These are phyloP conservation scores for Phytophthora constricta DNA, from an alignment of 352 stramenopile genomes.

Conservation along the genomic window DNA sequence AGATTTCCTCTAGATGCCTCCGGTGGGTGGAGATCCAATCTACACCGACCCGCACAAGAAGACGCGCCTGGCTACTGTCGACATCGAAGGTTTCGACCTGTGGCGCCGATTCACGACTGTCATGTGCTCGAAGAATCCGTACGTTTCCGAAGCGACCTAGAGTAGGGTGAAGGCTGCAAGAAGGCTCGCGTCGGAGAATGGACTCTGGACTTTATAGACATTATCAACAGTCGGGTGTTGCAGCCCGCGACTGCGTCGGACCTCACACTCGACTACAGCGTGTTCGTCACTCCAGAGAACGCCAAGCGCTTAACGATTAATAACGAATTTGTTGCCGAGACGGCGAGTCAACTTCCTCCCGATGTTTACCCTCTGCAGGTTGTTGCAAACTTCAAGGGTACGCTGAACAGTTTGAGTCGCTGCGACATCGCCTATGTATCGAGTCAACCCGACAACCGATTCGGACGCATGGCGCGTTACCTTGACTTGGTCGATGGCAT, in stretches of 20 bases:
- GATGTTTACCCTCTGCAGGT: neutral
- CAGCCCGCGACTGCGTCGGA: neutral
- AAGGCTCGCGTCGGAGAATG: neutral
- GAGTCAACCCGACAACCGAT: too few relatives aligned
- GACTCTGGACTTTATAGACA: neutral
- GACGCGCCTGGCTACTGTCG: neutral
- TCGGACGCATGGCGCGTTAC: too few relatives aligned
- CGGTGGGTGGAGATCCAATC: neutral
- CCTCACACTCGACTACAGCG: neutral
- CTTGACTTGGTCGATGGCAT: too few relatives aligned
- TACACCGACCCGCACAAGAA: slow-evolving; percentile 1
- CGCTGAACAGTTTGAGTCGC: neutral
- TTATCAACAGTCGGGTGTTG: slow-evolving; percentile 12
- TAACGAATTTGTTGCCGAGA: slow-evolving; percentile 3
- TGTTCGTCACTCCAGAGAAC: slow-evolving; percentile 1
- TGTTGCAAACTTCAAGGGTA: neutral
- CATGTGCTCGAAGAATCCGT: slow-evolving; percentile 11
- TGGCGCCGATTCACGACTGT: slow-evolving; percentile 2
- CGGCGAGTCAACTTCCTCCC: neutral
- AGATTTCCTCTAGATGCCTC: slow-evolving; percentile 10
- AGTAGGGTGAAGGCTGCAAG: neutral
- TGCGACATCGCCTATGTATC: too few relatives aligned
- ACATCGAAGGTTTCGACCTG: slow-evolving; percentile 14
- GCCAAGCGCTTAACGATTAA: slow-evolving; percentile 6
- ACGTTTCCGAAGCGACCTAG: neutral